phyloP scores from a whole-genome alignment of 2,329 filamentous ascomycete genomes.

The Chaetomiaceae sp. region DNA sequence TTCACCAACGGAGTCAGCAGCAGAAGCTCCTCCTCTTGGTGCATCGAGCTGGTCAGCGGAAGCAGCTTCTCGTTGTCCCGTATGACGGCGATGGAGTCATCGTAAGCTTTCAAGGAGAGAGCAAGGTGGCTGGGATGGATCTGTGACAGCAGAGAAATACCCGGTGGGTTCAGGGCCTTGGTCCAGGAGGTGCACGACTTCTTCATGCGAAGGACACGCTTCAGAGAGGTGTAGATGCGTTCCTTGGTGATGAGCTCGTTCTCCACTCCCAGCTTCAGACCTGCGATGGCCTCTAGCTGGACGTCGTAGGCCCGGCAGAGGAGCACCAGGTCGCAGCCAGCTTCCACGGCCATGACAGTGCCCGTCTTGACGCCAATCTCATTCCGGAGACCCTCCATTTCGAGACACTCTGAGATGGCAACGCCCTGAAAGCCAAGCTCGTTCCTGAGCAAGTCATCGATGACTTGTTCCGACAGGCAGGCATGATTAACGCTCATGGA shows the following conservation, averaged over 20 bases:
- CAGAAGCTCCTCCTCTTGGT: slow-evolving; percentile 81
- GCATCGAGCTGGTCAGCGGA: slow-evolving; percentile 73
- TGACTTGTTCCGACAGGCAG: slow-evolving; percentile 86
- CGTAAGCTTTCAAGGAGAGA: slow-evolving; percentile 80
- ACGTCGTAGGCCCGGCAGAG: slow-evolving; percentile 82
- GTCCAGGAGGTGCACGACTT: slow-evolving; percentile 83
- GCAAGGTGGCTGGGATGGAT: slow-evolving; percentile 77
- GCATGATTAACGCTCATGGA: slow-evolving; percentile 95
- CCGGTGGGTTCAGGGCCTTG: slow-evolving; percentile 80
- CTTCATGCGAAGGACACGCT: slow-evolving; percentile 74
- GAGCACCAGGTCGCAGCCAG: slow-evolving; percentile 86
- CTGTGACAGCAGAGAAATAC: slow-evolving; percentile 67
- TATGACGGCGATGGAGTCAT: slow-evolving; percentile 87
- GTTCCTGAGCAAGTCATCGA: slow-evolving; percentile 80
- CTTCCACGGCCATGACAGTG: slow-evolving; percentile 95
- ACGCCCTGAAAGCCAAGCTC: slow-evolving; percentile 88
- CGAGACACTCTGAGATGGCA: slow-evolving; percentile 88
- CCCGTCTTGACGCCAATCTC: slow-evolving; percentile 96
- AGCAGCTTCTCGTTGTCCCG: slow-evolving; percentile 80
- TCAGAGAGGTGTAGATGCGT: slow-evolving; percentile 72
- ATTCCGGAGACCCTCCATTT: slow-evolving; percentile 93
- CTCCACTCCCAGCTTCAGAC: slow-evolving; percentile 80
- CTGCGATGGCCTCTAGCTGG: slow-evolving; percentile 86
- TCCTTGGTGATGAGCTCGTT: slow-evolving; percentile 81
- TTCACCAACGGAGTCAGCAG: slow-evolving; percentile 86